Evolutionary conservation across 2,329 filamentous ascomycete species (phyloP).

Genomic region (Sporothrix brasiliensis): DNA sequence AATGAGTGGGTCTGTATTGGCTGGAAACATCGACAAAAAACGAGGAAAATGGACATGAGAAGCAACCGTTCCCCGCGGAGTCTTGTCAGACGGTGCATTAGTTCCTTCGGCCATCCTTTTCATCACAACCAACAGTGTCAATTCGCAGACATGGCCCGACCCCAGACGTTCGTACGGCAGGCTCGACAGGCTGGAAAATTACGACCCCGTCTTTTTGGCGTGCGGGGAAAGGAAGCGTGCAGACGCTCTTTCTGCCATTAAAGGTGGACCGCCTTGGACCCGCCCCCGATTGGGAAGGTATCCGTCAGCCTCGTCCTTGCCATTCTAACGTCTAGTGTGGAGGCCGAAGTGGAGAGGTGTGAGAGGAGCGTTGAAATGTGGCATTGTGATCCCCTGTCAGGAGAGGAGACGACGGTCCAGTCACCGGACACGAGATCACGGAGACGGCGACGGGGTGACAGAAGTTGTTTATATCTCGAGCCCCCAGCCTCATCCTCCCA

Average conservation of each 20-base stretch:
- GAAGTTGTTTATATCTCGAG: conserved; percentile 16
- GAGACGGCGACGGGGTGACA: background rate
- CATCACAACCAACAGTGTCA: background rate
- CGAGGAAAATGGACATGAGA: background rate
- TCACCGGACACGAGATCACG: no score
- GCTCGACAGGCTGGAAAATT: conserved; percentile 8
- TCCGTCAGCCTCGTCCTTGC: conserved; percentile 1
- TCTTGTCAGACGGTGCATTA: background rate
- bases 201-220: background rate
- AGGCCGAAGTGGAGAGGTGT: no score
- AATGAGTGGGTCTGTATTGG: background rate
- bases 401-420: background rate
- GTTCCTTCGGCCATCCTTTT: background rate
- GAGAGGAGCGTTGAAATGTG: no score
- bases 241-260: no score
- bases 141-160: background rate
- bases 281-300: conserved; percentile 19
- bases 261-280: background rate
- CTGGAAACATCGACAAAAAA: background rate
- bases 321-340: background rate
- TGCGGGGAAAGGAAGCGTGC: background rate
- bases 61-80: background rate
- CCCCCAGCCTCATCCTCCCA: background rate
- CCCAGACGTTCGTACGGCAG: no score
- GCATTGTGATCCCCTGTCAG: background rate